A percentile compares a stretch with the other conserved stretches of the same genome.
Conservation (phyloP, 1,139 yeast species). For the Arxiozyma slooffiae region DNA sequence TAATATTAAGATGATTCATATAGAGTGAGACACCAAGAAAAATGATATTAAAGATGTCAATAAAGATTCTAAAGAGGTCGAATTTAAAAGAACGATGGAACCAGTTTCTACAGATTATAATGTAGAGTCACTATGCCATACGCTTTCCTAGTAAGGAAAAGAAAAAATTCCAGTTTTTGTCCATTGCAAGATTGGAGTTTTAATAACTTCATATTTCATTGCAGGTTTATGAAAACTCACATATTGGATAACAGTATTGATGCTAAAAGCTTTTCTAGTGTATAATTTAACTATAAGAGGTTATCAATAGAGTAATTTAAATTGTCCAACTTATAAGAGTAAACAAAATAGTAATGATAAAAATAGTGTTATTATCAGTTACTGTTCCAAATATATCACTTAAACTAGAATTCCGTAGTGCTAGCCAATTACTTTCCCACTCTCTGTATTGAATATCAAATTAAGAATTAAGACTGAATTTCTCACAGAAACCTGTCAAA, state of each 20-base stretch:
- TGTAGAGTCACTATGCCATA: slow-evolving; percentile 50
- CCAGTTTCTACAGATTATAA: slow-evolving; percentile 68
- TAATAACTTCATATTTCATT: slow-evolving; percentile 69
- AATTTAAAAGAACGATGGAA: slow-evolving; percentile 65
- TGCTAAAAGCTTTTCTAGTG: slow-evolving; percentile 76
- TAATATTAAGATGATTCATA: slow-evolving; percentile 49
- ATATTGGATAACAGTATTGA: slow-evolving; percentile 84
- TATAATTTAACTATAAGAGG: slow-evolving; percentile 73
- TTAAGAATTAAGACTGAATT: too few relatives aligned
- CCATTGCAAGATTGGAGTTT: slow-evolving; percentile 86
- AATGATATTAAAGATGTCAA: slow-evolving; percentile 29
- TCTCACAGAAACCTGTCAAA: not conserved
- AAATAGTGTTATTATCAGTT: slow-evolving; percentile 7
- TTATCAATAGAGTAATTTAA: too few relatives aligned
- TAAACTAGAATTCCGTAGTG: slow-evolving; percentile 22
- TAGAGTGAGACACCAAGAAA: slow-evolving; percentile 40
- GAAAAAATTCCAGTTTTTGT: slow-evolving; percentile 64
- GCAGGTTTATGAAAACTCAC: slow-evolving; percentile 80
- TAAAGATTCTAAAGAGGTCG: slow-evolving; percentile 19
- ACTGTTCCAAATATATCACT: slow-evolving; percentile 18
- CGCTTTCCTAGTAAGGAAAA: slow-evolving; percentile 48
- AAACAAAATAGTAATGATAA: not conserved
- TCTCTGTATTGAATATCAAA: not conserved
- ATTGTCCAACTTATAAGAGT: slow-evolving; percentile 1
- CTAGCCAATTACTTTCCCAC: too few relatives aligned